Base-by-base conservation (phyloP, 495 filamentous ascomycete genomes). In the Hypoxylon lienhwacheense region DNA sequence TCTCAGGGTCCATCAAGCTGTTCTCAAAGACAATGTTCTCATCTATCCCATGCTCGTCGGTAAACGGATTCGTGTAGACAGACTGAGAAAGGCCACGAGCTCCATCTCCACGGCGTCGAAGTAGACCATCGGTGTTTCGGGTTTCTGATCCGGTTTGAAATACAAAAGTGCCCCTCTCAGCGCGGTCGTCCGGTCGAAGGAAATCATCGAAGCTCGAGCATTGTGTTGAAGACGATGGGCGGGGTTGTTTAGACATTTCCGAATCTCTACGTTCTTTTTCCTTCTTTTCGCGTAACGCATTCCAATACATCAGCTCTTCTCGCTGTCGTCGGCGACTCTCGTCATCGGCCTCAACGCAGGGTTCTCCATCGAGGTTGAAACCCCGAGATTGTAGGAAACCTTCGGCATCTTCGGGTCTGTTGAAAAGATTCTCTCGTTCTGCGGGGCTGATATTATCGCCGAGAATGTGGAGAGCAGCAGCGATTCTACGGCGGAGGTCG, bases 271-370 rank as follows among this genome's bases (percentile, higher is more conserved):
- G 46, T 62, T 63, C 55, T 58, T 63, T 65, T 52, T 70, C 59
- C 63, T 68, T 64, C 61, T 74, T 59, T 39, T 68, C 59, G 34
- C 61, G 67, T 34, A 73, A 29, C 20, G 74, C 61, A 49, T 84
- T 85, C 78, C 86, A 85, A 47, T 86, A 87, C 68, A 86, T 73
- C 17, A 91, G 74, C 62, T 95, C 89, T 57, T 87, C 86, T 31
- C 86, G 77, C 58, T 85, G 85, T 50, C 80, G 73, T 25, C 84
- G 80, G 49, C 84, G 76, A 17, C 70, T 77, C 44, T 85, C 82
- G 52, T 89, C 86, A 50, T 85, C 85, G 34, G 86, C 88, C 12
- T 85, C 84, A 12, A 85, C 76, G 6, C 75, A 79, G 7, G 73
- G 54, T 19, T 86, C 78, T 59, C 81, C 80, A 10, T 75, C 77